Evolutionary conservation across 2,329 filamentous ascomycete species (phyloP), one percentile per base, ranked within the genome.

Genomic region (Pseudogymnoascus sp.): DNA sequence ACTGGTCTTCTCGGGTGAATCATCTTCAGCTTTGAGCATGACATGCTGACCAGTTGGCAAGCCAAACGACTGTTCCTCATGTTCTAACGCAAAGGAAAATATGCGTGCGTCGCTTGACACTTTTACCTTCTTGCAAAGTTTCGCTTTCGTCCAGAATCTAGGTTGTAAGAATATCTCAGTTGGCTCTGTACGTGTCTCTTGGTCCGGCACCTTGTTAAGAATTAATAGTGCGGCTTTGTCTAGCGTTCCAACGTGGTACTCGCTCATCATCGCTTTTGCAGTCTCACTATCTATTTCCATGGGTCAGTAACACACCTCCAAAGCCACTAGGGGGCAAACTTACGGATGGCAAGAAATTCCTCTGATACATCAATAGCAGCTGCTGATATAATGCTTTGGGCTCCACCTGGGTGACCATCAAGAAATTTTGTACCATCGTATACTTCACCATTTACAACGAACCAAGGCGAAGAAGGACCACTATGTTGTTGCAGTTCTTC

Each of bases 281-380:
- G 89, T 95, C 74, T 96, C 91, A 70, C 88, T 92, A 71, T 96
- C 90, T 92, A 68, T 57, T 63, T 61, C 73, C 65, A 74, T 69
- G 38, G 57, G 60, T 12, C n/a, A 30, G 30, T 48, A n/a, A 58
- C 48, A 60, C 23, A 23, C 13, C 10, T 21, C 3, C n/a, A 13
- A 52, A 4, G 30, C 37, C 4, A 34, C 21, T 35, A 18, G 34
- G 41, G 18, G n/a, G 34, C 12, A 13, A 13, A 79, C 88, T 79
- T 77, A 92, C 89, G 91, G 67, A 96, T 96, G 12, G 89, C 87
- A 75, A 95, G 82, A 71, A 96, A 96, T 66, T 96, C 92, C 67
- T 96, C 92, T 0, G 88, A 88, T 8, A 82, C 82, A 72, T 96
- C 91, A 67, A 89, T 77, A 0, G 85, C 90, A n/a, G 90, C 91